Evolutionary conservation across 73 alveolate species (phyloP).

Genomic region (Symbiodinium natans): DNA sequence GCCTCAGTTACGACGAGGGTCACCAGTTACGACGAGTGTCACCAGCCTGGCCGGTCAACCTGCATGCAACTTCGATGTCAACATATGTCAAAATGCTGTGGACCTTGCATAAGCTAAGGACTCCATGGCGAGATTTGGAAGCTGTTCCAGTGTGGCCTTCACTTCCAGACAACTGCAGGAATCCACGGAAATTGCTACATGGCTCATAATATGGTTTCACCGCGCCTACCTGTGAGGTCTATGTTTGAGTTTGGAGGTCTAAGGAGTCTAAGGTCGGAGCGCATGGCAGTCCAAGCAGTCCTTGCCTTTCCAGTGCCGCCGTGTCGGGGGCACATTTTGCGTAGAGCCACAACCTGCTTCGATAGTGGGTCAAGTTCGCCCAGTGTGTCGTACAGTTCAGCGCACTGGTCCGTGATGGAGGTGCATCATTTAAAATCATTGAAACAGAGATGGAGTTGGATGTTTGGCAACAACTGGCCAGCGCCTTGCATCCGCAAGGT

Average conservation of each 20-base stretch:
- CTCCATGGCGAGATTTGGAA: slow-evolving; percentile 72
- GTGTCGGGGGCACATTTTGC: slow-evolving; percentile 36
- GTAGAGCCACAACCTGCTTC: slow-evolving; percentile 36
- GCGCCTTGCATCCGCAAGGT: slow-evolving; percentile 16
- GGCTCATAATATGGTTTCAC: not conserved
- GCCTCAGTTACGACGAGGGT: slow-evolving; percentile 14
- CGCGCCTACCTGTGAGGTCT: not conserved
- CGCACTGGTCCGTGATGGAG: too few relatives aligned
- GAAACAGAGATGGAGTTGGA: not conserved
- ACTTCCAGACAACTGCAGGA: too few relatives aligned
- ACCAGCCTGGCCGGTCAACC: too few relatives aligned
- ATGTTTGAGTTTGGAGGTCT: too few relatives aligned
- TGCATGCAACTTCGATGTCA: too few relatives aligned
- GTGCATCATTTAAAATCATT: not conserved
- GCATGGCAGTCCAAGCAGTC: not conserved
- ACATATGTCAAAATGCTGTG: not conserved
- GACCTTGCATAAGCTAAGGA: slow-evolving; percentile 22
- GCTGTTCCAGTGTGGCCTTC: not conserved
- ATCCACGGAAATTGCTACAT: too few relatives aligned
- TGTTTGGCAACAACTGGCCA: too few relatives aligned
- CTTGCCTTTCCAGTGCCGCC: not conserved
- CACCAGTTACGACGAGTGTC: too few relatives aligned
- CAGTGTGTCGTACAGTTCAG: too few relatives aligned
- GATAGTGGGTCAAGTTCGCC: too few relatives aligned
- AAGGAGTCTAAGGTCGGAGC: not conserved